Base-by-base conservation (phyloP, 306 rosid genomes). In the Benincasa hispida region DNA sequence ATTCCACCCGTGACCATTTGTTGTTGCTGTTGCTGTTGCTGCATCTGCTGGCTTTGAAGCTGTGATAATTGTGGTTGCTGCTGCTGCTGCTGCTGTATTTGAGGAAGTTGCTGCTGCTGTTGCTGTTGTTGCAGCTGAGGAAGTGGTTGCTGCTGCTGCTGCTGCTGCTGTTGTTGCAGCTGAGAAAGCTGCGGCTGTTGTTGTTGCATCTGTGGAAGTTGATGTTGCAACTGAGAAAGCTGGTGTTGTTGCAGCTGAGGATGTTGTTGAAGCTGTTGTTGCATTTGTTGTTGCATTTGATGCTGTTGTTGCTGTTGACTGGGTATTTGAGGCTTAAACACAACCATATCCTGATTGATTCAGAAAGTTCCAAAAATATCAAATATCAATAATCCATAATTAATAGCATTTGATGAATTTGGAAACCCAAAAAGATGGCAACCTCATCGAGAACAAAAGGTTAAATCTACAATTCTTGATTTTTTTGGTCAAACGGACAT, bases 311-410 rank as follows among this genome's bases (percentile, higher is more conserved):
- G 97, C 75, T 91, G 92, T 86, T 93, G 98, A 83, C 86, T 86
- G 18, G 92, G 61, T 75, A 88, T 75, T 77, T 93, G 98, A 42
- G 98, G 98, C 85, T 94, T 90, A 82, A 91, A 91, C 66, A 94
- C 95, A 59, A 91, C 93, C 98, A 94, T 94, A 81, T 94, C 97
- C 98, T 94, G 91, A 72, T 80, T 50, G 91, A 73, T 81, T 51
- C 54, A 83, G 53, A 78, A 84, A 72, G 77, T 5, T 54, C 54
- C 60, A 83, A 22, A 73, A 77, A 25, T 32, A 75, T 79, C 53
- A 78, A 77, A 80, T 76, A 75, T 22, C 35, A 75, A 56, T 19
- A 54, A 30, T 63, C 74, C 45, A 60, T 27, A 27, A 48, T 30
- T 8, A 10, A 50, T 72, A 72, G 42, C 37, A 28, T 17, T 72